These are phyloP conservation scores for Neurospora sp. DNA, from an alignment of 495 filamentous ascomycete genomes.

Conservation along the genomic window DNA sequence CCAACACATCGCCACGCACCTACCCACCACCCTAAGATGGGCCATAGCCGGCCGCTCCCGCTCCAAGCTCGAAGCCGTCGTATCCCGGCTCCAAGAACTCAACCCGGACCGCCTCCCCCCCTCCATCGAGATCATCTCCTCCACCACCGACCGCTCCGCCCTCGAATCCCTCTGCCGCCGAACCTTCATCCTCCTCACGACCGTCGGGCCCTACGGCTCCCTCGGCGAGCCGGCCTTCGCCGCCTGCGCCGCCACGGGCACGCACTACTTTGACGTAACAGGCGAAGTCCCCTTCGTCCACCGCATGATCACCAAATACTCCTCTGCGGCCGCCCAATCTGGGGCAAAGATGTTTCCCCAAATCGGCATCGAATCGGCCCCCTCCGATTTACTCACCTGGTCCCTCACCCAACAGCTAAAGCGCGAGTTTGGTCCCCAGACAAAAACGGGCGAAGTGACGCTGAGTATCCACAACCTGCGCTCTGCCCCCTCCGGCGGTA, in stretches of 20 bases:
- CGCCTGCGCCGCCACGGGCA: conserved; percentile 80
- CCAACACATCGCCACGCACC: conserved; percentile 61
- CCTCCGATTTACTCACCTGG: conserved; percentile 70
- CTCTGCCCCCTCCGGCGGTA: conserved; percentile 62
- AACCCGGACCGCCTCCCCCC: conserved; percentile 63
- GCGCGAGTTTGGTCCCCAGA: conserved; percentile 34
- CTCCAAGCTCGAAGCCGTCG: conserved; percentile 58
- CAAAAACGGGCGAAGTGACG: conserved; percentile 47
- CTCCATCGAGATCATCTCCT: conserved; percentile 45
- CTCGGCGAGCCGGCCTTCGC: conserved; percentile 75
- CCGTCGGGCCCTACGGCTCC: conserved; percentile 71
- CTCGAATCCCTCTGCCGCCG: conserved; percentile 60
- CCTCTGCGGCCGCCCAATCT: conserved; percentile 51
- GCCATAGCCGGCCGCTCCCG: conserved; percentile 75
- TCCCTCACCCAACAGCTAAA: conserved; percentile 55
- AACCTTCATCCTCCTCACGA: conserved; percentile 69
- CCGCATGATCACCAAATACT: conserved; percentile 71
- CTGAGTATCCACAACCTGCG: conserved; percentile 50
- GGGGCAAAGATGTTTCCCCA: conserved; percentile 83
- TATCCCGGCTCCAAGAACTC: conserved; percentile 50
- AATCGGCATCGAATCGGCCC: conserved; percentile 76
- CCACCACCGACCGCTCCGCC: conserved; percentile 44
- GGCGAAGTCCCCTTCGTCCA: conserved; percentile 77
- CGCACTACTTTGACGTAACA: conserved; percentile 86
- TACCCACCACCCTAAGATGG: conserved; percentile 80